Evolutionary conservation across 1,139 yeast species (phyloP), one percentile per base, ranked within the genome.

Genomic region (Yamadazyma sp.): DNA sequence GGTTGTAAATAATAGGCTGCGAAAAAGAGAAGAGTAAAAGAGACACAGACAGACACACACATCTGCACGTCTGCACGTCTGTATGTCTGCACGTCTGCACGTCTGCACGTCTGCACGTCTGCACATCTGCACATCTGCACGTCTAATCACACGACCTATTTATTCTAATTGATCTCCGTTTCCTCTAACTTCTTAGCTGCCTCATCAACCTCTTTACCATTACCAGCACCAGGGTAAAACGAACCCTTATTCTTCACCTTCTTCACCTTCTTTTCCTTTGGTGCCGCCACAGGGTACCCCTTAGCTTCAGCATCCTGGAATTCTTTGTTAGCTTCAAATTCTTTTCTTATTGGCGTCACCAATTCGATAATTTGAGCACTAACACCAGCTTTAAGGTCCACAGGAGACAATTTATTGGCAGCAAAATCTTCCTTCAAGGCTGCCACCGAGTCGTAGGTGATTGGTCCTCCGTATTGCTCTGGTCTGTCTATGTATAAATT

Each of bases 381-480:
- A 39, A 92, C 92, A 63, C 98, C 98, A 9, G 83, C 67, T 66
- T 94, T 94, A 64, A 94, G 80, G 63, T 94, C 99, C 30, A 89
- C 94, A 24, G 99, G 97, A 33, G 94, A 78, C 56, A 94, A 76
- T 56, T 78, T 78, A 54, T 83, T 86, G 20, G 75, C 72, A 34
- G 76, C 81, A 63, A 76, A 94, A 52, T 85, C 96, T 28, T 69
- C 66, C 61, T 84, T 83, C 54, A 92, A 70, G 25, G 78, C 73
- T n/a, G 78, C 89, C 50, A 87, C 70, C 18, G 86, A 73, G 34
- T 61, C 60, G 74, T 80, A 94, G 34, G 82, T 71, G 42, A 92
- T 72, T 50, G 95, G 84, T 37, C 98, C 99, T 51, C 99, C 98
- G 62, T 87, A 94, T 67, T 92, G 84, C 58, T 92, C 98, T 33